Base-by-base conservation (phyloP, 345 rosid genomes). In the Salix caprea region DNA sequence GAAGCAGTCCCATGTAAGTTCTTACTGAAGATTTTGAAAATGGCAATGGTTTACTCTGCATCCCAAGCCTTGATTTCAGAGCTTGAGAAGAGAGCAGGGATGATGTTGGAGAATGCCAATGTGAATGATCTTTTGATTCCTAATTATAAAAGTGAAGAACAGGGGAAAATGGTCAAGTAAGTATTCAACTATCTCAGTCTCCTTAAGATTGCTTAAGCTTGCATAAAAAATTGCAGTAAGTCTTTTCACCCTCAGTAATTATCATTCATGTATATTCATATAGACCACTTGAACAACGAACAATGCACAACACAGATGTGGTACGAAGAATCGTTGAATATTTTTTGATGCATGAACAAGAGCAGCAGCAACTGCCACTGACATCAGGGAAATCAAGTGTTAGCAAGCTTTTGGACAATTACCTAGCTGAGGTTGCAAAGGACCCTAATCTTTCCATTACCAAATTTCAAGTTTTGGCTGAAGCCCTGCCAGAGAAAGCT, bases 391-490 rank as follows among this genome's bases (percentile, higher is more conserved):
- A 87, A 81, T 81, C 86, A 76, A 83, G 64, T 69, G 90, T 92
- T 60, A 86, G 92, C 42, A 94, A 88, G 89, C 91, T 92, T 44
- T 67, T 94, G 77, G 97, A 92, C 82, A 90, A 76, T 74, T 92
- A 94, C 82, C 78, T 92, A 71, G 94, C 93, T 1, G 90, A 88
- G 84, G 81, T 92, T 69, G 93, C 97, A 21, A 89, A 83, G 80
- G 97, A 94, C 80, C 94, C 94, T 58, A 86, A 84, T 80, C 94
- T 92, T 26, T 81, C 90, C 67, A 74, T 89, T 80, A 88, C 91
- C 77, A 91, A 90, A 83, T 94, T 94, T 82, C 95, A 92, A 74
- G 94, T 88, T 74, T 83, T 92, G 80, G 92, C 91, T 37, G 97
- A 92, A 83, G 84, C 87, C 34, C 77, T 92, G 72, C 98, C 98